Evolutionary conservation across 2,329 filamentous ascomycete species (phyloP).

Genomic region (Gremmenia infestans): DNA sequence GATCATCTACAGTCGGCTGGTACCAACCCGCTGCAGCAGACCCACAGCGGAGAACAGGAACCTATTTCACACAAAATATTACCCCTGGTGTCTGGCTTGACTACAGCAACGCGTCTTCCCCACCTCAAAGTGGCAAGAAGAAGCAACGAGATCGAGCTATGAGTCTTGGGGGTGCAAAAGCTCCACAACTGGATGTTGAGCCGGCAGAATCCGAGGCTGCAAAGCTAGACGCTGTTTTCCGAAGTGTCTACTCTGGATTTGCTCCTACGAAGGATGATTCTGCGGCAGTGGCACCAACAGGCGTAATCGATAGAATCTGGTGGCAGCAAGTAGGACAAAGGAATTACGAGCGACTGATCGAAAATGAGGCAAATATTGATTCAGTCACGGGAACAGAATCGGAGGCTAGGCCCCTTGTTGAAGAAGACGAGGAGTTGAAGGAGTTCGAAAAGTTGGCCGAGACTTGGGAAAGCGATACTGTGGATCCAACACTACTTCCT

Average conservation of each 20-base stretch:
- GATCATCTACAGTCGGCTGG: constrained; percentile 45
- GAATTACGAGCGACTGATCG: constrained; percentile 60
- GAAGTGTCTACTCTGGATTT: constrained; percentile 74
- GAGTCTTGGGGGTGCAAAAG: constrained; percentile 59
- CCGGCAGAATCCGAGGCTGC: constrained; percentile 51
- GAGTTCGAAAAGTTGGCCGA: constrained; percentile 48
- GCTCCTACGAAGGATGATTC: constrained; percentile 72
- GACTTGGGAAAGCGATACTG: constrained; percentile 51
- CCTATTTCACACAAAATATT: constrained; percentile 63
- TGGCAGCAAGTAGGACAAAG: constrained; percentile 68
- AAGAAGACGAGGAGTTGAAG: constrained; percentile 32
- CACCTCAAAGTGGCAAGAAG: constrained; percentile 48
- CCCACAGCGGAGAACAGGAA: constrained; percentile 35
- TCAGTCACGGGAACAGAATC: constrained; percentile 1
- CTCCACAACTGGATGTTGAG: constrained; percentile 40
- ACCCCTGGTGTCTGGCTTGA: constrained; percentile 66
- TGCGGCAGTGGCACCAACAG: constrained; percentile 63
- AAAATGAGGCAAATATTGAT: constrained; percentile 17
- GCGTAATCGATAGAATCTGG: constrained; percentile 65
- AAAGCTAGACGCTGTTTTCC: constrained; percentile 70
- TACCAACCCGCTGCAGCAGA: constrained; percentile 34
- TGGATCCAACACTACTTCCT: constrained; percentile 50
- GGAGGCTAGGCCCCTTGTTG: constrained; percentile 1
- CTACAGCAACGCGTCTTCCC: constrained; percentile 58
- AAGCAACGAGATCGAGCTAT: constrained; percentile 69